Evolutionary conservation across 345 rosid genomes (phyloP).

Genomic region (Raphanus sativus): DNA sequence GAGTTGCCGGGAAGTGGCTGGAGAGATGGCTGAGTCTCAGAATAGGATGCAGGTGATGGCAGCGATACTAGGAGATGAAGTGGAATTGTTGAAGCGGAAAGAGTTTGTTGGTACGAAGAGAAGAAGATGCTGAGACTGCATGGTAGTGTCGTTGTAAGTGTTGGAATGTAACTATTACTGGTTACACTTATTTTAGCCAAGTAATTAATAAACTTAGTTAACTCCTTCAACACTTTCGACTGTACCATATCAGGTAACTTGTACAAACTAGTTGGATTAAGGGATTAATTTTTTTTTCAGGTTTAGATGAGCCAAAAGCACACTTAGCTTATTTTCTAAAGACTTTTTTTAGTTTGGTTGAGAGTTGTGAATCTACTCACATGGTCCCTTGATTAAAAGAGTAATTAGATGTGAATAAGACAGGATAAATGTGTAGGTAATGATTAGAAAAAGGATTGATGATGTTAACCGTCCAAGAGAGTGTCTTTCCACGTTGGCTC

Average conservation of each 20-base stretch:
- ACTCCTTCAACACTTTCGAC: slow-evolving; percentile 3
- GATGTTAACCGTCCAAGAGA: slow-evolving; percentile 29
- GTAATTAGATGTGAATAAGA: slow-evolving; percentile 20
- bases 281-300: slow-evolving; percentile 3
- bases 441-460: slow-evolving; percentile 14
- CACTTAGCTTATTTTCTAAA: not conserved
- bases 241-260: not conserved
- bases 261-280: not conserved
- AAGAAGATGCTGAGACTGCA: not conserved
- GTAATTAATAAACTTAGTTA: not conserved
- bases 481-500: slow-evolving; percentile 34
- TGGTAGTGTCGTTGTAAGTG: not conserved
- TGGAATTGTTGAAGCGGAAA: slow-evolving; percentile 11
- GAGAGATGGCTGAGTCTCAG: not conserved
- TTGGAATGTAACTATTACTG: slow-evolving; percentile 18
- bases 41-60: not conserved
- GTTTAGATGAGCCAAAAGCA: slow-evolving; percentile 23
- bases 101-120: slow-evolving; percentile 18
- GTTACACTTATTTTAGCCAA: not conserved
- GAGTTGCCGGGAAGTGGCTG: not conserved
- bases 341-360: not conserved
- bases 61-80: not conserved
- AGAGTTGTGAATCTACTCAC: slow-evolving; percentile 26
- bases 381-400: slow-evolving; percentile 30
- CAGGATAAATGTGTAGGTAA: slow-evolving; percentile 29